Percentiles rank a stretch among this genome's conserved stretches.
These are phyloP conservation scores for Pseudopediastrum boryanum DNA, from an alignment of 139 green algal genomes.

Conservation along the genomic window DNA sequence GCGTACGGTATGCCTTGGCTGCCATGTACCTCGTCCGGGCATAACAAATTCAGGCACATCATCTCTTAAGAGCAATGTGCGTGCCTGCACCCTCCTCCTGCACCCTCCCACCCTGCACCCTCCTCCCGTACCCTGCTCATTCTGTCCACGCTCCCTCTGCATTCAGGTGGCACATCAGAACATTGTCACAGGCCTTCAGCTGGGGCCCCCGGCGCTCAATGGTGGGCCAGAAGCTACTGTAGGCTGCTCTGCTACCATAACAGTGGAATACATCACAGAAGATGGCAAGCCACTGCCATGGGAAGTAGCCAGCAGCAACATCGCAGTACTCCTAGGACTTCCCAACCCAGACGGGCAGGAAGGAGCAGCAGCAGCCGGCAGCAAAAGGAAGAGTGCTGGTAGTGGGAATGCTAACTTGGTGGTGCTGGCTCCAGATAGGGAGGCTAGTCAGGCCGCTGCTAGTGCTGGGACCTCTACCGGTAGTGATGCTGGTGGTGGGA, in stretches of 20 bases:
- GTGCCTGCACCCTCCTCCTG: too few species aligned
- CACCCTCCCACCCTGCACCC: too few species aligned
- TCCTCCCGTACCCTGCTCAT: too few species aligned
- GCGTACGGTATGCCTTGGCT: too few species aligned
- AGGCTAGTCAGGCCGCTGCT: not conserved
- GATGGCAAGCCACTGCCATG: constrained; percentile 46
- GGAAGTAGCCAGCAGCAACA: constrained; percentile 29
- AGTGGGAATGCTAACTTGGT: not conserved
- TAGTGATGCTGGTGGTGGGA: not conserved
- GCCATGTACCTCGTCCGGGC: too few species aligned
- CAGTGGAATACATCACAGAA: constrained; percentile 56
- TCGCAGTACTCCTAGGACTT: constrained; percentile 44
- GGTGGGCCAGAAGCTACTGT: too few species aligned
- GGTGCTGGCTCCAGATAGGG: not conserved
- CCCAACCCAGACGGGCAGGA: constrained; percentile 22
- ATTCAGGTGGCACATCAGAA: constrained; percentile 46
- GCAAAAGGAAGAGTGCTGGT: constrained; percentile 1
- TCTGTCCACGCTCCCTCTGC: not conserved
- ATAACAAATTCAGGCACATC: too few species aligned
- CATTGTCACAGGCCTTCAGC: constrained; percentile 23
- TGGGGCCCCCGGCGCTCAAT: constrained; percentile 11
- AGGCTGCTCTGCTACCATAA: too few species aligned
- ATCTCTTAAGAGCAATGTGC: too few species aligned
- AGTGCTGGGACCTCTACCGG: not conserved
- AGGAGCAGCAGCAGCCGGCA: not conserved